Evolutionary conservation across 2,329 filamentous ascomycete genomes (phyloP).

Genomic region (Colletotrichum incanum): DNA sequence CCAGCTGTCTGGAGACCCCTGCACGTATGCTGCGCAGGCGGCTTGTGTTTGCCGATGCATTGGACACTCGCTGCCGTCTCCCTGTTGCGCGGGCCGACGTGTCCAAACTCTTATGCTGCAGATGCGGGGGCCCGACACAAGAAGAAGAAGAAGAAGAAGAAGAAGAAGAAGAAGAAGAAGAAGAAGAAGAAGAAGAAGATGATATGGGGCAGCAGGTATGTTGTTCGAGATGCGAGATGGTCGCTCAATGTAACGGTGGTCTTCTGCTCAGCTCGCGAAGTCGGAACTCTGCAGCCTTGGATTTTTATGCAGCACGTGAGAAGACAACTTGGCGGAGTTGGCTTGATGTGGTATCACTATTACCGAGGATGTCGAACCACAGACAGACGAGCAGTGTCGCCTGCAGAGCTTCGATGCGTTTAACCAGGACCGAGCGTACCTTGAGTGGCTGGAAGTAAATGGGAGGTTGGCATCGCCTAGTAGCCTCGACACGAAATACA

Average conservation of each 20-base stretch:
- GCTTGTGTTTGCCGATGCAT: constrained; percentile 20
- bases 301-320: not conserved
- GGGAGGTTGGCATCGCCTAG: constrained; percentile 20
- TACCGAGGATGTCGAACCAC: not conserved
- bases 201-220: not conserved
- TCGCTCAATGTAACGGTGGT: too few species aligned
- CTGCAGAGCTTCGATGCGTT: constrained; percentile 26
- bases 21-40: constrained; percentile 27
- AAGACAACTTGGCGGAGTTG: not conserved
- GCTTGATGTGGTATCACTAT: not conserved
- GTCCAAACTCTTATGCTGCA: constrained; percentile 23
- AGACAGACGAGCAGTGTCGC: constrained; percentile 2
- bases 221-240: not conserved
- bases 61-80: constrained; percentile 3
- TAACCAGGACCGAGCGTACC: constrained; percentile 24
- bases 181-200: not conserved
- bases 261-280: not conserved
- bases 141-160: too few species aligned
- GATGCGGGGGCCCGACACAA: constrained; percentile 12
- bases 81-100: constrained; percentile 25
- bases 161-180: too few species aligned
- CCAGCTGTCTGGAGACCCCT: constrained; percentile 26
- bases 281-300: not conserved
- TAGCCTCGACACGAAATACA: not conserved
- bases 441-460: constrained; percentile 6